Evolutionary conservation across 495 filamentous ascomycete species (phyloP).

Genomic region (Podospora australis): DNA sequence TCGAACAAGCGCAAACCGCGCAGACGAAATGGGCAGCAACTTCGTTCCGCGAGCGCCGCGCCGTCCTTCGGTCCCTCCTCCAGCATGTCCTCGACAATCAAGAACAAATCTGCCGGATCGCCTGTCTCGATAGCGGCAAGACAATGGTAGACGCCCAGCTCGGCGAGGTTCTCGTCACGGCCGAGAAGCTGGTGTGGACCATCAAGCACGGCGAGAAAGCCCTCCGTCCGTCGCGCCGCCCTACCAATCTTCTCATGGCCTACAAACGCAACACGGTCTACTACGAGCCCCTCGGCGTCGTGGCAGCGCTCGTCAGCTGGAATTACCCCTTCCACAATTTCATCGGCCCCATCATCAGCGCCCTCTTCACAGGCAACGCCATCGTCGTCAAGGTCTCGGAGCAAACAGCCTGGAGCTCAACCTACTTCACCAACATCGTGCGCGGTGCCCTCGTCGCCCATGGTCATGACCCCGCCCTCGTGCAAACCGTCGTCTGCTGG

Average conservation of each 20-base stretch:
- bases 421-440: constrained; percentile 72
- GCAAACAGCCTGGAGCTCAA: constrained; percentile 82
- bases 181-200: constrained; percentile 92
- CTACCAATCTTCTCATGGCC: constrained; percentile 82
- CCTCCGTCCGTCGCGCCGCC: constrained; percentile 61
- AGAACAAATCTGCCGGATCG: constrained; percentile 74
- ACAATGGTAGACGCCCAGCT: constrained; percentile 89
- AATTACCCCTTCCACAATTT: constrained; percentile 97
- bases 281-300: constrained; percentile 90
- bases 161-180: constrained; percentile 89
- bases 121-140: constrained; percentile 95
- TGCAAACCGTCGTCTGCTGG: constrained; percentile 83
- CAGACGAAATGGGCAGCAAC: constrained; percentile 79
- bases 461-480: constrained; percentile 73
- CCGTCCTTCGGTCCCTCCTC: constrained; percentile 73
- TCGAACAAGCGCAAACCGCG: constrained; percentile 65
- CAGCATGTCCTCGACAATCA: constrained; percentile 85
- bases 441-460: constrained; percentile 73
- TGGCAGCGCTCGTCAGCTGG: constrained; percentile 91
- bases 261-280: constrained; percentile 90
- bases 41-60: constrained; percentile 67
- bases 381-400: constrained; percentile 91
- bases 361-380: constrained; percentile 87
- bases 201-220: constrained; percentile 85
- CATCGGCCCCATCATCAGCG: constrained; percentile 81